phyloP scores from a whole-genome alignment of 2,329 filamentous ascomycete genomes.

The Phaeoacremonium minimum region DNA sequence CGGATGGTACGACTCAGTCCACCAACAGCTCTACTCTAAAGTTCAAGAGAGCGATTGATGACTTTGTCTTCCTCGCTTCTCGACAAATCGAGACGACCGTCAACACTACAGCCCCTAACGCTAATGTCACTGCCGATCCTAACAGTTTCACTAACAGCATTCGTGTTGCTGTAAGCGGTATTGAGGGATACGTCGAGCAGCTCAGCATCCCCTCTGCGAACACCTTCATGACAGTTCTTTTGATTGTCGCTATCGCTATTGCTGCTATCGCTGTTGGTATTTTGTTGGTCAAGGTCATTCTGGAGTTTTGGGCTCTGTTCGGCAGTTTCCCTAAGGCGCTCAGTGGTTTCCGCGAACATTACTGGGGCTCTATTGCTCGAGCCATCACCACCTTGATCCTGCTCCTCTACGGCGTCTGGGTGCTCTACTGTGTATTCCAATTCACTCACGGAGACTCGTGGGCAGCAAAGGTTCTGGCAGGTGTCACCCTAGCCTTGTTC shows the following conservation, averaged over 20 bases:
- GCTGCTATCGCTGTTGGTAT: slow-evolving; percentile 81
- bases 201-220: slow-evolving; percentile 82
- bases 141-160: slow-evolving; percentile 23
- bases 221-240: slow-evolving; percentile 91
- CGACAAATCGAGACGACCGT: slow-evolving; percentile 47
- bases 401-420: slow-evolving; percentile 91
- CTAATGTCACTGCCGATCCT: slow-evolving; percentile 11
- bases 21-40: slow-evolving; percentile 31
- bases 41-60: slow-evolving; percentile 51
- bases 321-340: slow-evolving; percentile 79
- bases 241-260: slow-evolving; percentile 84
- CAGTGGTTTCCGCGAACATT: slow-evolving; percentile 85
- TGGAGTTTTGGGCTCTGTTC: slow-evolving; percentile 89
- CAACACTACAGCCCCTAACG: slow-evolving; percentile 25
- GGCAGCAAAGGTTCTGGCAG: slow-evolving; percentile 83
- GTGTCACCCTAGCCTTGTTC: slow-evolving; percentile 74
- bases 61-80: slow-evolving; percentile 43
- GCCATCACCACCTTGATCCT: slow-evolving; percentile 88
- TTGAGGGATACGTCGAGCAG: slow-evolving; percentile 79
- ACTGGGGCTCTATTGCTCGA: slow-evolving; percentile 89
- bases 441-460: slow-evolving; percentile 92
- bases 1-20: slow-evolving; percentile 49
- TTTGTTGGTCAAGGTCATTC: slow-evolving; percentile 82
- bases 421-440: slow-evolving; percentile 92
- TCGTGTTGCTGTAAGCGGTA: slow-evolving; percentile 60